Evolutionary conservation across 768 basidiomycete genomes (phyloP).

Genomic region (Trametes sanguinea): DNA sequence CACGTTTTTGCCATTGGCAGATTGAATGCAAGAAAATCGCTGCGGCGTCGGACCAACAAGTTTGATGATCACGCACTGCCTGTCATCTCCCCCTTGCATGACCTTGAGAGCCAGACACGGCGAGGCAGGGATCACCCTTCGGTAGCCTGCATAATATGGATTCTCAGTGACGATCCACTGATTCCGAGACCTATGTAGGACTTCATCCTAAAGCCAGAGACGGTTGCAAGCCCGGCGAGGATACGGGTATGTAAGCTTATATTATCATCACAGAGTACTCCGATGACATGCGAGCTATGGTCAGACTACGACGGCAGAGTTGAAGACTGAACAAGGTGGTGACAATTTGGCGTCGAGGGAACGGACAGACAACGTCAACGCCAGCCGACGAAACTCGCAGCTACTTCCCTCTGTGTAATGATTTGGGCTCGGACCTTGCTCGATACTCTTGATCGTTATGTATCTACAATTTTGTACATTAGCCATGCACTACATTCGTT

Average conservation of each 20-base stretch:
- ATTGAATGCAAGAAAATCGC: constrained; percentile 24
- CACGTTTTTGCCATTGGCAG: constrained; percentile 5
- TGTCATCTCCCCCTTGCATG: constrained; percentile 19
- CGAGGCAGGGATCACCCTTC: neutral
- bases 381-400: too few species aligned
- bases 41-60: constrained; percentile 18
- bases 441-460: too few species aligned
- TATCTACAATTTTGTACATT: too few species aligned
- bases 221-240: neutral
- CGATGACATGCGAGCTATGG: too few species aligned
- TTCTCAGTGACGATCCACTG: neutral
- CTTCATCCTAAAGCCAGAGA: neutral
- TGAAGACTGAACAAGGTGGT: too few species aligned
- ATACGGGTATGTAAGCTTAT: neutral
- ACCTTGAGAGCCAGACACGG: constrained; percentile 14
- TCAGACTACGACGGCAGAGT: too few species aligned
- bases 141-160: neutral
- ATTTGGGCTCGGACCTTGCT: too few species aligned
- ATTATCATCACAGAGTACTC: too few species aligned
- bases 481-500: too few species aligned
- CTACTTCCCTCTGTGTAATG: too few species aligned
- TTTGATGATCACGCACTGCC: constrained; percentile 18
- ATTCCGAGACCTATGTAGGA: neutral
- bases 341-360: too few species aligned
- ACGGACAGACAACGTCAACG: too few species aligned